Evolutionary conservation across 345 rosid species (phyloP).

Genomic region (Camelina laxa): DNA sequence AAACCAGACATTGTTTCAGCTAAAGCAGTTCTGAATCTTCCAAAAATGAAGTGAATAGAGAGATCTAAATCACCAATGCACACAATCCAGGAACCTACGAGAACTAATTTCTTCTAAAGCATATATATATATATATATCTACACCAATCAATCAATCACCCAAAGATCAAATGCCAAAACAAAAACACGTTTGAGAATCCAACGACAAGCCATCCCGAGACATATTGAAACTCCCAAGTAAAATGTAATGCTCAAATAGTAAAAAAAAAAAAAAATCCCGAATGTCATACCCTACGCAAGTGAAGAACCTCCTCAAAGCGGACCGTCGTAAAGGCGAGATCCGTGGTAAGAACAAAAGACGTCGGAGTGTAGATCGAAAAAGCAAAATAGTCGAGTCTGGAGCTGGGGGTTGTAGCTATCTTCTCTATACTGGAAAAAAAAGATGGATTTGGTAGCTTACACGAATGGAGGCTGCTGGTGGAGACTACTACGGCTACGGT

Average conservation of each 20-base stretch:
- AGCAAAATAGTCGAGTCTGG: slow-evolving; percentile 2
- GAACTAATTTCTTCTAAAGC: not conserved
- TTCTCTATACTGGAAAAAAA: not conserved
- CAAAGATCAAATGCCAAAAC: slow-evolving; percentile 10
- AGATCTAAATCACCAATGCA: slow-evolving; percentile 24
- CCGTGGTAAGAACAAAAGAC: not conserved
- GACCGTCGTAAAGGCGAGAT: slow-evolving; percentile 1
- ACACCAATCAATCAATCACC: not conserved
- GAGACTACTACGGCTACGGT: slow-evolving; percentile 29
- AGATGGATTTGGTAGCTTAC: slow-evolving; percentile 3
- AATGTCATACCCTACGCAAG: not conserved
- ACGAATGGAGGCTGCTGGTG: slow-evolving; percentile 30
- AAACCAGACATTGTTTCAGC: not conserved
- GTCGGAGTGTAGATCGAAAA: not conserved
- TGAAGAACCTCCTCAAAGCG: not conserved
- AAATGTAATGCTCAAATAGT: slow-evolving; percentile 14
- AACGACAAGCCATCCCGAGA: not conserved
- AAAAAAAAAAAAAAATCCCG: not conserved
- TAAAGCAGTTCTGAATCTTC: not conserved
- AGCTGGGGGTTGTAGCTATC: slow-evolving; percentile 5
- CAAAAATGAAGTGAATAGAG: slow-evolving; percentile 4
- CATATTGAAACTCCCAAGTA: slow-evolving; percentile 7
- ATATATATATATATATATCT: not conserved
- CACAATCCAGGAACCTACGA: not conserved
- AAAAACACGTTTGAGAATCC: not conserved